These are phyloP conservation scores for Botrytis medusae DNA, from an alignment of 2,329 filamentous ascomycete genomes.

Conservation along the genomic window DNA sequence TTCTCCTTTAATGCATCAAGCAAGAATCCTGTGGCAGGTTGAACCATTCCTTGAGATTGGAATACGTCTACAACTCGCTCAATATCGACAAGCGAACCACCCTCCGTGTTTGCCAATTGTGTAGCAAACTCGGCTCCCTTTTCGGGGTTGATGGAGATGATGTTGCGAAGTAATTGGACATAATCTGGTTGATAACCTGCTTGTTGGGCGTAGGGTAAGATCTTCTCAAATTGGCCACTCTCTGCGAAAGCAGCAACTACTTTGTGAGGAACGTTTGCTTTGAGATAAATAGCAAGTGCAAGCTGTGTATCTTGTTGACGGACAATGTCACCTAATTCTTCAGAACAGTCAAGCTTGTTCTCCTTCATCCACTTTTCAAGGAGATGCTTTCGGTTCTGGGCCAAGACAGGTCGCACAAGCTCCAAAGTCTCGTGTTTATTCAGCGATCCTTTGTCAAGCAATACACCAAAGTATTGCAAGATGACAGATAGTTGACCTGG, in stretches of 20 bases:
- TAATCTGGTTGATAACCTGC: constrained; percentile 93
- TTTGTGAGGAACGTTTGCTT: constrained; percentile 88
- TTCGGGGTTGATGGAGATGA: constrained; percentile 81
- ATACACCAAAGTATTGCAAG: constrained; percentile 95
- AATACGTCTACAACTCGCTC: constrained; percentile 97
- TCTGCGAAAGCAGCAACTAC: constrained; percentile 94
- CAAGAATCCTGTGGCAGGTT: constrained; percentile 96
- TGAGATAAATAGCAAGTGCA: constrained; percentile 84
- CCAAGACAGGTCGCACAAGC: constrained; percentile 85
- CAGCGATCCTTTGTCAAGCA: constrained; percentile 89
- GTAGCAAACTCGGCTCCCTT: constrained; percentile 94
- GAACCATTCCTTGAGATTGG: constrained; percentile 96
- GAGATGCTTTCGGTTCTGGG: constrained; percentile 91
- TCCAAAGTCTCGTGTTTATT: constrained; percentile 95
- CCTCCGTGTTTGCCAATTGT: constrained; percentile 85
- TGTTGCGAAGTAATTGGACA: constrained; percentile 82
- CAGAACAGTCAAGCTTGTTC: constrained; percentile 92
- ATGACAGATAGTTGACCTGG: constrained; percentile 90
- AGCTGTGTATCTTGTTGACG: constrained; percentile 85
- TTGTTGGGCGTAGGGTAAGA: constrained; percentile 84
- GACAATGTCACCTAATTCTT: constrained; percentile 93
- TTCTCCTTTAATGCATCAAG: constrained; percentile 95
- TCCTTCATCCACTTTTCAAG: constrained; percentile 98
- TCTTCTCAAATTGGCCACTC: constrained; percentile 95
- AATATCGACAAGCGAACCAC: constrained; percentile 83